Percentiles rank a stretch among this genome's conserved stretches.
Evolutionary conservation across 495 filamentous ascomycete species (phyloP).

Genomic region (Hypoxylon lenormandii): DNA sequence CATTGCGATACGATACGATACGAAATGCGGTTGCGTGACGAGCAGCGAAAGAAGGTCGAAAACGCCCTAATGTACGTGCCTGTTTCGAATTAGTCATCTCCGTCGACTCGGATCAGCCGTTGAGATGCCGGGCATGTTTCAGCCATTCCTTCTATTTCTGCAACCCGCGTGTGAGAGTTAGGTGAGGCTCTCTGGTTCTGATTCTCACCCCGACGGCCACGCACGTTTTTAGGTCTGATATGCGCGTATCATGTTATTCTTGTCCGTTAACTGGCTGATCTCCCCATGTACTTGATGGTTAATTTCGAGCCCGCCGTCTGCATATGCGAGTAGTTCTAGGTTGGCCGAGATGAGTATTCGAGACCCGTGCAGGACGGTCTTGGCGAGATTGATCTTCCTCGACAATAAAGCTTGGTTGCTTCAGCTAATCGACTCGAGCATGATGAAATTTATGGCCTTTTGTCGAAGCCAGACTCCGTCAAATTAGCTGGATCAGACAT

Average conservation of each 20-base stretch:
- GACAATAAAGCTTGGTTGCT: conserved; percentile 27
- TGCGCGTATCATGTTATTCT: conserved; percentile 36
- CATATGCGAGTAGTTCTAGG: conserved; percentile 40
- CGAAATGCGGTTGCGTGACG: conserved; percentile 36
- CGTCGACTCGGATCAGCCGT: conserved; percentile 47
- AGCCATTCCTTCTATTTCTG: conserved; percentile 45
- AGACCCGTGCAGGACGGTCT: conserved; percentile 31
- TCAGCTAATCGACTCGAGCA: conserved; percentile 18
- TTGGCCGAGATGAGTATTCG: conserved; percentile 16
- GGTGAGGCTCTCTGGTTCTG: conserved; percentile 35
- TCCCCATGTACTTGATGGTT: not conserved
- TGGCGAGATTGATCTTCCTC: conserved; percentile 32
- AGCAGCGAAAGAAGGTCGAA: conserved; percentile 30
- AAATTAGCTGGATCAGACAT: conserved; percentile 19
- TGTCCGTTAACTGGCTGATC: conserved; percentile 30
- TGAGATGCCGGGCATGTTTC: conserved; percentile 45
- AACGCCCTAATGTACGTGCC: conserved; percentile 48
- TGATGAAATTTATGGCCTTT: conserved; percentile 2
- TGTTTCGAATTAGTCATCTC: conserved; percentile 50
- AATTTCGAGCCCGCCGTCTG: conserved; percentile 21
- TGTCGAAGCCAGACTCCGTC: conserved; percentile 17
- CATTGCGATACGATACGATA: conserved; percentile 31
- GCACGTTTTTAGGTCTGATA: conserved; percentile 28
- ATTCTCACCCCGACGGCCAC: conserved; percentile 14
- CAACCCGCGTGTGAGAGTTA: conserved; percentile 30